Evolutionary conservation across 2,329 filamentous ascomycete genomes (phyloP).

Genomic region (Lecanicillium sp.): DNA sequence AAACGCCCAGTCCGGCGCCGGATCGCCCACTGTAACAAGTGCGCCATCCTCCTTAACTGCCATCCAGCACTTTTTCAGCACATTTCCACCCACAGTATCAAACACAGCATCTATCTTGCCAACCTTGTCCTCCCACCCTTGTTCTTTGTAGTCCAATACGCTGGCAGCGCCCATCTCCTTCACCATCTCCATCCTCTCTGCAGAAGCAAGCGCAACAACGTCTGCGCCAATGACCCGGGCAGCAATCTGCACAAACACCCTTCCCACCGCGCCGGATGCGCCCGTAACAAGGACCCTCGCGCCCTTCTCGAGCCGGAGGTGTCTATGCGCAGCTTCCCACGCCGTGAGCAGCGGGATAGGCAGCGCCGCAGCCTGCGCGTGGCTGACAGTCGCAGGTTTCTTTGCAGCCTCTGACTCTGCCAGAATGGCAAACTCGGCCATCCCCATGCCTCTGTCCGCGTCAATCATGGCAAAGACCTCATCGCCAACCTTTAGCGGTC

Average conservation of each 20-base stretch:
- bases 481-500: constrained; percentile 12
- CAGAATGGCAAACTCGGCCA: constrained; percentile 21
- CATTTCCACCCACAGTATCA: constrained; percentile 21
- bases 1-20: constrained; percentile 24
- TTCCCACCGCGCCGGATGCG: constrained; percentile 22
- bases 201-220: constrained; percentile 21
- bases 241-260: constrained; percentile 21
- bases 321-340: constrained; percentile 18
- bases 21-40: constrained; percentile 27
- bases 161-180: constrained; percentile 14
- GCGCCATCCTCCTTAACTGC: constrained; percentile 19
- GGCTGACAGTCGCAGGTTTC: constrained; percentile 15
- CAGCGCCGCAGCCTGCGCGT: constrained; percentile 20
- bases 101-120: constrained; percentile 20
- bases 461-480: constrained; percentile 20
- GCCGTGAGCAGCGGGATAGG: constrained; percentile 24
- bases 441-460: constrained; percentile 15
- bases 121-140: constrained; percentile 15
- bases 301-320: constrained; percentile 10
- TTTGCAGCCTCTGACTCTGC: constrained; percentile 10
- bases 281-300: constrained; percentile 21
- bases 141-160: constrained; percentile 18
- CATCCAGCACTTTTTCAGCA: constrained; percentile 21
- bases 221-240: constrained; percentile 11
- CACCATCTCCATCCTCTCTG: constrained; percentile 10